These are phyloP conservation scores for Lactarius quietus DNA, from an alignment of 768 basidiomycete species.

Conservation along the genomic window DNA sequence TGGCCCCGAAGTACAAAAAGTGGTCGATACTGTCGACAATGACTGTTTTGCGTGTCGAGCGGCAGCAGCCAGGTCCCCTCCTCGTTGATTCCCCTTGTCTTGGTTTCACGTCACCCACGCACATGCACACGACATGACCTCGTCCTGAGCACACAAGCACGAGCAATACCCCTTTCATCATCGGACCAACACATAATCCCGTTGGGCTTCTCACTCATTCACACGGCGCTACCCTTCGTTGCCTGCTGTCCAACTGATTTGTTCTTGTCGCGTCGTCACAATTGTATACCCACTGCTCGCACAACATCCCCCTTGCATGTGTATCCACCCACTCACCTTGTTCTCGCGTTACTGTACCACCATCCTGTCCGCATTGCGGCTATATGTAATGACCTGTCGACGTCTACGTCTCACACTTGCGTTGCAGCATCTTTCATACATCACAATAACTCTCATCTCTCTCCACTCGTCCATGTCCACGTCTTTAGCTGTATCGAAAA, in stretches of 20 bases:
- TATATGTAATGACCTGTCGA: conserved; percentile 21
- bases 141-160: neutral
- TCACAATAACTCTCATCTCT: neutral
- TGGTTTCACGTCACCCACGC: neutral
- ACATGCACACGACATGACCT: neutral
- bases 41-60: conserved; percentile 68
- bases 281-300: conserved; percentile 22
- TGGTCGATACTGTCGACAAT: conserved; percentile 67
- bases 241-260: conserved; percentile 7
- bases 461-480: neutral
- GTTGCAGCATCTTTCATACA: conserved; percentile 10
- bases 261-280: conserved; percentile 20
- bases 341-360: conserved; percentile 21
- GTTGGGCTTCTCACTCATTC: conserved; percentile 1
- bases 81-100: conserved; percentile 3
- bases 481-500: conserved; percentile 19
- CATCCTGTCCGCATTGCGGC: conserved; percentile 21
- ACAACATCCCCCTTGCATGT: conserved; percentile 3
- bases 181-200: conserved; percentile 11
- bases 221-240: conserved; percentile 9
- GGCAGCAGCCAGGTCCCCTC: conserved; percentile 40
- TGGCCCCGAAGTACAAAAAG: conserved; percentile 63
- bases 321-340: conserved; percentile 16
- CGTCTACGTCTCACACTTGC: conserved; percentile 13
- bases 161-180: conserved; percentile 19